Conservation (phyloP, 495 filamentous ascomycete species). For the Paragyromitra xinjiangensis region DNA sequence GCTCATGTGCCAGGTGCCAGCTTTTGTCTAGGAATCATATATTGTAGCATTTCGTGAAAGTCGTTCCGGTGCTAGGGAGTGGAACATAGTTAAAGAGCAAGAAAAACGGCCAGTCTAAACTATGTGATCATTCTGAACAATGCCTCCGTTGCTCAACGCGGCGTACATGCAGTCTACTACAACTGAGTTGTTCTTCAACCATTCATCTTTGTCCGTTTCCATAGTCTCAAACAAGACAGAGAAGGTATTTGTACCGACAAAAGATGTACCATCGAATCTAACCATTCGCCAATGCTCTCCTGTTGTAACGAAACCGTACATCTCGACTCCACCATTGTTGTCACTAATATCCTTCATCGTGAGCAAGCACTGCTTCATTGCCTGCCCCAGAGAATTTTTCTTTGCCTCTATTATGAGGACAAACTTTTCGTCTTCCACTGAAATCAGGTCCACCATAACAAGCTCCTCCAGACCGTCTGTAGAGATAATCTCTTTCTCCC, state of each 20-base stretch:
- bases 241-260: slow-evolving; percentile 11
- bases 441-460: slow-evolving; percentile 30
- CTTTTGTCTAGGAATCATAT: not conserved
- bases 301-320: slow-evolving; percentile 28
- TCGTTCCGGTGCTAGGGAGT: too few relatives aligned
- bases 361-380: slow-evolving; percentile 35
- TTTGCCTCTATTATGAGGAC: slow-evolving; percentile 32
- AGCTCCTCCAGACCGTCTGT: slow-evolving; percentile 17
- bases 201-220: not conserved
- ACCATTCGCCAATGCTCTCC: slow-evolving; percentile 32
- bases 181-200: slow-evolving; percentile 16
- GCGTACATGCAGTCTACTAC: slow-evolving; percentile 6
- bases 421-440: slow-evolving; percentile 13
- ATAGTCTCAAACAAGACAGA: slow-evolving; percentile 11
- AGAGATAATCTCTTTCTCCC: slow-evolving; percentile 37
- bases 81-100: too few relatives aligned
- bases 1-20: not conserved
- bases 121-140: not conserved
- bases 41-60: not conserved
- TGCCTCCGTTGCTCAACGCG: slow-evolving; percentile 14
- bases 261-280: slow-evolving; percentile 16
- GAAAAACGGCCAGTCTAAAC: too few relatives aligned
- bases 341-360: slow-evolving; percentile 27
- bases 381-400: slow-evolving; percentile 28
- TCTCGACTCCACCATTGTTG: slow-evolving; percentile 22